Percentiles rank a stretch among this genome's conserved stretches.
Conservation (phyloP, 2,329 filamentous ascomycete species). For the Cordyceps militaris region DNA sequence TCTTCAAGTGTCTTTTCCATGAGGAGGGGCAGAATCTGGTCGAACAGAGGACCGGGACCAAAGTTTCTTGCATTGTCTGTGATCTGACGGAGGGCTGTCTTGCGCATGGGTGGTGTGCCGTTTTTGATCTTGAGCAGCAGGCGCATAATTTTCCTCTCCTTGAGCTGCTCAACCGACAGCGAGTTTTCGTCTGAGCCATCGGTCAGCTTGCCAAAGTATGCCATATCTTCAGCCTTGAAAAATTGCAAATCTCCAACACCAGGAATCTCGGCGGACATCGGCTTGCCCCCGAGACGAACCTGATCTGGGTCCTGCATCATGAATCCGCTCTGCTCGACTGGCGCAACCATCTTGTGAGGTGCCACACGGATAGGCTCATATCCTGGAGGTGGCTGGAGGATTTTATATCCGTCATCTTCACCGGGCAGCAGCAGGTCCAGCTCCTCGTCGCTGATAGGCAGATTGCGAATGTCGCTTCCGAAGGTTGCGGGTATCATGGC, state of each 20-base stretch:
- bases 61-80: constrained; percentile 97
- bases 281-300: constrained; percentile 74
- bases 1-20: constrained; percentile 99
- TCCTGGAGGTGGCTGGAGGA: constrained; percentile 82
- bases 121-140: constrained; percentile 98
- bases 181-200: constrained; percentile 88
- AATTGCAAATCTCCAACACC: constrained; percentile 95
- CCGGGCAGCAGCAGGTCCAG: constrained; percentile 84
- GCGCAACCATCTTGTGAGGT: constrained; percentile 67
- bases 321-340: constrained; percentile 74
- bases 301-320: constrained; percentile 97
- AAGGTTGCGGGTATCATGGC: constrained; percentile 53
- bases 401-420: constrained; percentile 85
- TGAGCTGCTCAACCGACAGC: constrained; percentile 88
- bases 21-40: constrained; percentile 90
- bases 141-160: constrained; percentile 98
- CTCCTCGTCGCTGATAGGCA: constrained; percentile 84
- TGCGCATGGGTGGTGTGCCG: constrained; percentile 95
- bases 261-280: constrained; percentile 89
- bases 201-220: constrained; percentile 95
- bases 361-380: constrained; percentile 79
- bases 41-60: constrained; percentile 87
- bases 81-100: constrained; percentile 92
- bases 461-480: constrained; percentile 78
- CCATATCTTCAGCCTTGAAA: constrained; percentile 98